Base-by-base conservation (phyloP, 116 monocot genomes). In the Posidonia oceanica region DNA sequence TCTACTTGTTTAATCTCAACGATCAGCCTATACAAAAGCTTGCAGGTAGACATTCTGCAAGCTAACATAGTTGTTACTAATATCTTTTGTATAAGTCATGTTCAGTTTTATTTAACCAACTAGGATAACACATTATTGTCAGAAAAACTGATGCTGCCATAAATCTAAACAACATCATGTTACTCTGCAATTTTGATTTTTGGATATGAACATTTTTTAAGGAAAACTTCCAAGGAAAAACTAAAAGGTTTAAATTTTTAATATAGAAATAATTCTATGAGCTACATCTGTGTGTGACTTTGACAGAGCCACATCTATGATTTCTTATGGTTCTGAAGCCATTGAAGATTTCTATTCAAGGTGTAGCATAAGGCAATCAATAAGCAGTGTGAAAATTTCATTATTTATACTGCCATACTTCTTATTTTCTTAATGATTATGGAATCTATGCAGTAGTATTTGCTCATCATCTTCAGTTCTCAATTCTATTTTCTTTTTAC, bases 191-290 rank as follows among this genome's bases (percentile, higher is more conserved):
- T 63, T 54, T 14, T 55, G 18, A 4, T 69, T 14, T 18, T 37
- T 11, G 8, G 29, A 3, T 53, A 17, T 54, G 37, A 71, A 5
- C n/a, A 51, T 72, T 69, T 41, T 81, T 80, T 22, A 76, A 97
- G 93, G 93, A 84, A 67, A 74, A 93, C 18, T 98, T 98, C 58
- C 85, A 86, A 81, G 98, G 98, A 20, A 89, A 87, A 82, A 59
- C 66, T 64, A 93, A 87, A 81, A 82, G 79, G 29, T 29, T 29
- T 29, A 29, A 29, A 29, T 29, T 21, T 98, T 90, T 74, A 80
- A 90, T 84, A 75, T 98, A 21, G 68, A 64, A 79, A 93, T 84
- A 82, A 93, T 80, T 78, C 76, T 98, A 61, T 83, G 82, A 42
- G 84, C 93, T 21, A 83, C 69, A 61, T 77, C 83, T 48, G 14